Conservation (phyloP, 108 stramenopile species). For the Skeletonema potamos region DNA sequence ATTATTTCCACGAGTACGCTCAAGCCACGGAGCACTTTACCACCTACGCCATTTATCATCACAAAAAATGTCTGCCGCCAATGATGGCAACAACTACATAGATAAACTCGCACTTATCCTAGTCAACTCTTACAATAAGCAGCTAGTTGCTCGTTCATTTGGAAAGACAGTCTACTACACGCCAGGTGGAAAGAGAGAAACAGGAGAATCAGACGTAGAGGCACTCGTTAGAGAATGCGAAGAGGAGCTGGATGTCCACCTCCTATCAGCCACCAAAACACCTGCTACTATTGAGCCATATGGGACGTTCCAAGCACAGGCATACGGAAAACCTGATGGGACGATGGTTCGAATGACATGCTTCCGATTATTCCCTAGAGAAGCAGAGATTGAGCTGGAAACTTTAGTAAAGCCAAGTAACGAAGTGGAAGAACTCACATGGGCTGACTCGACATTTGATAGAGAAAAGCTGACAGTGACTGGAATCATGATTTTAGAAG, state of each 20-base stretch:
- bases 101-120: slow-evolving; percentile 55
- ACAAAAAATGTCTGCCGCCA: background rate
- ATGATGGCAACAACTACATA: slow-evolving; percentile 22
- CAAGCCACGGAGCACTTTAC: background rate
- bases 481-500: slow-evolving; percentile 53
- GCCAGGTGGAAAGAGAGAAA: slow-evolving; percentile 59
- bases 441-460: slow-evolving; percentile 53
- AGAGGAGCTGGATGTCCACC: slow-evolving; percentile 53
- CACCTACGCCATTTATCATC: background rate
- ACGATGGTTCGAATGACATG: slow-evolving; percentile 60
- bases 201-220: slow-evolving; percentile 44
- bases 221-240: slow-evolving; percentile 53
- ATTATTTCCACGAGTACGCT: background rate
- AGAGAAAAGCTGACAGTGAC: slow-evolving; percentile 43
- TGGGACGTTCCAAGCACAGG: slow-evolving; percentile 55
- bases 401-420: slow-evolving; percentile 36
- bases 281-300: slow-evolving; percentile 36
- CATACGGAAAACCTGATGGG: slow-evolving; percentile 53
- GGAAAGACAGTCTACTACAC: slow-evolving; percentile 54
- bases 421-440: slow-evolving; percentile 57
- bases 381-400: slow-evolving; percentile 44
- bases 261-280: slow-evolving; percentile 27
- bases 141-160: slow-evolving; percentile 52
- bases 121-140: slow-evolving; percentile 39
- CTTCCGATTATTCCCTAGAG: slow-evolving; percentile 30